These are phyloP conservation scores for Acer yangbiense DNA, from an alignment of 345 rosid genomes.

Conservation along the genomic window DNA sequence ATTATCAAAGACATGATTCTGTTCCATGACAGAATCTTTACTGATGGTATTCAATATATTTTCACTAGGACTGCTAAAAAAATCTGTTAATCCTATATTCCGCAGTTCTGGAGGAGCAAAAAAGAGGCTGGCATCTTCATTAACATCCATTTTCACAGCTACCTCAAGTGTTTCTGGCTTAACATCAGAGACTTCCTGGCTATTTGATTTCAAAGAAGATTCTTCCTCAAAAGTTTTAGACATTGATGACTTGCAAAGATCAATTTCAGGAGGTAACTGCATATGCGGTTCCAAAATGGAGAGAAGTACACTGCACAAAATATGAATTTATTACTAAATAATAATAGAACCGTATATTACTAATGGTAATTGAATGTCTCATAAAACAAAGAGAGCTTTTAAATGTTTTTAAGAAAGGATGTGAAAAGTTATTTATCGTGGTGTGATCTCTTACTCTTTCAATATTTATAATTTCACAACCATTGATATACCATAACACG, in stretches of 20 bases:
- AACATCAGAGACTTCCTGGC: conserved; percentile 51
- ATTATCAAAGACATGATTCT: conserved; percentile 35
- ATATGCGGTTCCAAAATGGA: conserved; percentile 74
- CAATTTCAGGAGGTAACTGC: conserved; percentile 78
- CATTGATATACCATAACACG: not conserved
- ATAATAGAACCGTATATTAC: conserved; percentile 1
- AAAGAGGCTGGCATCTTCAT: conserved; percentile 56
- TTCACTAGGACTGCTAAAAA: conserved; percentile 33
- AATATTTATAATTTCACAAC: not conserved
- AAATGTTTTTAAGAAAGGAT: not conserved
- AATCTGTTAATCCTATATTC: conserved; percentile 43
- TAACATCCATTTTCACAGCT: conserved; percentile 46
- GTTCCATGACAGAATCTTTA: conserved; percentile 40
- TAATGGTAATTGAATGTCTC: conserved; percentile 1
- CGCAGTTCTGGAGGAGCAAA: conserved; percentile 70
- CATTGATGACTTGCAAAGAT: conserved; percentile 56
- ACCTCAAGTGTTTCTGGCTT: conserved; percentile 52
- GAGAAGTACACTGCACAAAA: conserved; percentile 72
- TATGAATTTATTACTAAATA: conserved; percentile 20
- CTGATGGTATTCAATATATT: conserved; percentile 27
- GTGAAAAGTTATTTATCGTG: not conserved
- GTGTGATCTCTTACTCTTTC: not conserved
- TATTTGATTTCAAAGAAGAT: conserved; percentile 39
- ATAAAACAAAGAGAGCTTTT: not conserved
- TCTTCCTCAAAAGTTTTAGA: conserved; percentile 42